Evolutionary conservation across 257 asterid genomes (phyloP), one percentile per base, ranked within the genome.

Genomic region (Nicotiana noctiflora): DNA sequence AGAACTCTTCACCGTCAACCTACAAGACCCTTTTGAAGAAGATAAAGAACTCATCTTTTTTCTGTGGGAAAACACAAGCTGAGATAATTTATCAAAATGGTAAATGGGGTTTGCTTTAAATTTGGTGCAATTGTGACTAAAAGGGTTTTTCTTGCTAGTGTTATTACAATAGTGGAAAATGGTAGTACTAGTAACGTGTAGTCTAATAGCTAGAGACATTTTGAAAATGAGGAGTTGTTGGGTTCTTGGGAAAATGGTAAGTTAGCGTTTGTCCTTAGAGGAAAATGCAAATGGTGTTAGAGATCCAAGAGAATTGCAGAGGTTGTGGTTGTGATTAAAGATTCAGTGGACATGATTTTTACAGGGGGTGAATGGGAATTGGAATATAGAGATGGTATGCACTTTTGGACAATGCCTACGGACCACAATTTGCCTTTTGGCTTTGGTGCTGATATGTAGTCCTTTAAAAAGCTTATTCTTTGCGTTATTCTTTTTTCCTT

Each of bases 171-270:
- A 83, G 18, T 46, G 78, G 78, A n/a, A 34, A 46, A 85, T 14
- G 77, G 72, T 27, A 13, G 79, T 18, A 8, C 76, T 72, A 34
- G 86, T 83, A 55, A 79, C 64, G 62, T 91, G 95, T 31, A 89
- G 86, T 84, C 76, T 87, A 66, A 89, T 80, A 11, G 95, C 85
- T 25, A 89, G 85, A 75, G 95, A 87, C 97, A 92, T 92, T 84
- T 83, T 81, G 64, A 44, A 75, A 3, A 37, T 18, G 5, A 37
- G 62, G 21, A 40, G 25, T 31, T 64, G 37, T 31, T 77, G 76
- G 55, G 65, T 63, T 18, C 23, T 2, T 21, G 25, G 70, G 72
- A 14, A 21, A 67, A 32, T 62, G n/a, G 46, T 65, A 4, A 10
- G 63, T 27, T 57, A 83, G 19, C n/a, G 15, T n/a, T 19, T 14